Percentiles rank a stretch among this genome's conserved stretches.
These are phyloP conservation scores for Aspergillus alliaceus DNA, from an alignment of 2,329 filamentous ascomycete genomes.

Conservation along the genomic window DNA sequence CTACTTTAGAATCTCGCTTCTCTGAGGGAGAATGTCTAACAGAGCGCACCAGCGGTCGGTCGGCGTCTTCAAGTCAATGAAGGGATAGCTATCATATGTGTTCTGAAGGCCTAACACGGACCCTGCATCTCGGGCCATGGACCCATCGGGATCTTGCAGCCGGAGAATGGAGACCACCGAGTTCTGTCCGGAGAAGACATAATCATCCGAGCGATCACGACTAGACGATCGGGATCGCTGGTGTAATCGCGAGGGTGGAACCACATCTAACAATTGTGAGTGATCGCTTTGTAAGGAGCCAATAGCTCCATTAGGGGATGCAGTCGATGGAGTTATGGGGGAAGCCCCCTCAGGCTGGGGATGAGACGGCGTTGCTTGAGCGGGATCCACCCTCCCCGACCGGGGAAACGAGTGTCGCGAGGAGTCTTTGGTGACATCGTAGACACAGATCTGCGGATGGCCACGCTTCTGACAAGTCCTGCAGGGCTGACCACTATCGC, in stretches of 20 bases:
- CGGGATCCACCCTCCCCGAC: not conserved
- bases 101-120: conserved; percentile 34
- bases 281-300: not conserved
- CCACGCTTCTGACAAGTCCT: conserved; percentile 27
- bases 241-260: not conserved
- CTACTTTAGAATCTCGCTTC: conserved; percentile 28
- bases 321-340: not conserved
- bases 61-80: conserved; percentile 28
- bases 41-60: conserved; percentile 27
- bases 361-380: not conserved
- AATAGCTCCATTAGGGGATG: not conserved
- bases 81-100: conserved; percentile 30
- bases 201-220: conserved; percentile 11
- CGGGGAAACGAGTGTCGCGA: not conserved
- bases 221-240: not conserved
- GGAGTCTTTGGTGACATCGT: conserved; percentile 10
- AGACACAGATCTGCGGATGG: conserved; percentile 31
- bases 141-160: conserved; percentile 23
- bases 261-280: not conserved
- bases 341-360: not conserved
- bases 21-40: conserved; percentile 23
- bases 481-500: conserved; percentile 30
- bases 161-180: conserved; percentile 32
- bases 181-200: conserved; percentile 32
- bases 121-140: conserved; percentile 26